Evolutionary conservation across 2,329 filamentous ascomycete species (phyloP).

Genomic region (Tolypocladium tropicale): DNA sequence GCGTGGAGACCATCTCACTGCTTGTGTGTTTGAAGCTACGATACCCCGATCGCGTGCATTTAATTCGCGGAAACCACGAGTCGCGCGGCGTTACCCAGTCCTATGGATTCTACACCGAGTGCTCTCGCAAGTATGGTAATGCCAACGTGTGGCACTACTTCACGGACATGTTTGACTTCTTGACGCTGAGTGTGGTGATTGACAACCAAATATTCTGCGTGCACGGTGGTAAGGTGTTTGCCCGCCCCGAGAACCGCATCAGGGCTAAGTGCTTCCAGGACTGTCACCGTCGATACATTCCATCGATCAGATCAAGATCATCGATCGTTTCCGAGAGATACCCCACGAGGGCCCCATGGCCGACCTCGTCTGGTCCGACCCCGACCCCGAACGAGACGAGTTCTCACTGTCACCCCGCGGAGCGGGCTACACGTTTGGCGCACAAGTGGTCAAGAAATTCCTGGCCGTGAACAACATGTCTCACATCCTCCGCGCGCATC

Average conservation of each 20-base stretch:
- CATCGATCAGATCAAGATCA: slow-evolving; percentile 99
- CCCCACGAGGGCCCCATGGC: slow-evolving; percentile 99
- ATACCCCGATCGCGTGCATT: slow-evolving; percentile 89
- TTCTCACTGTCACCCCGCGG: slow-evolving; percentile 90
- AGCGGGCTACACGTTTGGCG: slow-evolving; percentile 94
- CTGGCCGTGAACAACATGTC: slow-evolving; percentile 95
- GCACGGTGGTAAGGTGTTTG: slow-evolving; percentile 57
- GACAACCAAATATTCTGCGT: slow-evolving; percentile 99
- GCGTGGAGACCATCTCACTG: slow-evolving; percentile 95
- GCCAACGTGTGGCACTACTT: slow-evolving; percentile 99
- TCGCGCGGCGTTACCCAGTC: slow-evolving; percentile 96
- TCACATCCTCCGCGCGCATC: slow-evolving; percentile 94
- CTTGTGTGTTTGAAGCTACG: slow-evolving; percentile 94
- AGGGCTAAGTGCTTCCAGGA: slow-evolving; percentile 31
- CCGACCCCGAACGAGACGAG: slow-evolving; percentile 93
- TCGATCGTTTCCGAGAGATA: slow-evolving; percentile 96
- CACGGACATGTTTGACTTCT: slow-evolving; percentile 99
- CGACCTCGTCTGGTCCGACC: slow-evolving; percentile 98
- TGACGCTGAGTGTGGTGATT: slow-evolving; percentile 93
- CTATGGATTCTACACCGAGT: slow-evolving; percentile 98
- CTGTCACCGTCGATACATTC: slow-evolving; percentile 88
- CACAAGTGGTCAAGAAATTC: slow-evolving; percentile 97
- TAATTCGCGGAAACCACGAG: slow-evolving; percentile 97
- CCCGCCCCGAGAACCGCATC: background rate
- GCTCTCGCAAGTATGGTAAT: slow-evolving; percentile 94